These are phyloP conservation scores for Psilocybe sp. DNA, from an alignment of 768 basidiomycete species.

Conservation along the genomic window DNA sequence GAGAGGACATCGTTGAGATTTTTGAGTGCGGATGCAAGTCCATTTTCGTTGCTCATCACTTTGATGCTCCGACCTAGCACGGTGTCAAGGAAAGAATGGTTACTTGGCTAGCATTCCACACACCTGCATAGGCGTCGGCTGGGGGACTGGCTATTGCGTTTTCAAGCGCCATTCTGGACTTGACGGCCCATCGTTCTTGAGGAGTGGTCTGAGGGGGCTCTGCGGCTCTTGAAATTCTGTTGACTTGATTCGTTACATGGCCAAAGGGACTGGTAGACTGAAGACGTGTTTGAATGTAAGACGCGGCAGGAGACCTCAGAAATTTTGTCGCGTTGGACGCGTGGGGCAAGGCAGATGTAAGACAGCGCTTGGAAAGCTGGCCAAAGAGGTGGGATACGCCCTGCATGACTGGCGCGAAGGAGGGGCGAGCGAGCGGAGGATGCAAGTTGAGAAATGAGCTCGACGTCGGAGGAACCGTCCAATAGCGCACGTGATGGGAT, in stretches of 20 bases:
- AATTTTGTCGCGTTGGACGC: not conserved
- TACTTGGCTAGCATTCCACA: slow-evolving; percentile 9
- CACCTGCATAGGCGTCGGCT: slow-evolving; percentile 57
- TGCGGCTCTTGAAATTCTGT: not conserved
- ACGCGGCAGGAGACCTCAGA: not conserved
- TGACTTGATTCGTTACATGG: slow-evolving; percentile 4
- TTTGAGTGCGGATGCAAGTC: slow-evolving; percentile 42
- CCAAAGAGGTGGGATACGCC: slow-evolving; percentile 9
- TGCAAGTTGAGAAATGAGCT: not conserved
- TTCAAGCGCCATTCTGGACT: slow-evolving; percentile 24
- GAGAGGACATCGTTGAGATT: slow-evolving; percentile 48
- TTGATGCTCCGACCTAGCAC: slow-evolving; percentile 58
- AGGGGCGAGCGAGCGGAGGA: not conserved
- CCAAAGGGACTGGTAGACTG: not conserved
- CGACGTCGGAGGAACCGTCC: not conserved
- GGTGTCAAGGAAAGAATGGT: not conserved
- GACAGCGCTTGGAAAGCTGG: not conserved
- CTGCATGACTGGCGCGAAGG: slow-evolving; percentile 12
- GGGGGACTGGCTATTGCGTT: slow-evolving; percentile 25
- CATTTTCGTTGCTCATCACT: slow-evolving; percentile 36
- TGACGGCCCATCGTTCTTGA: slow-evolving; percentile 39
- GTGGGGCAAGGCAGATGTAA: slow-evolving; percentile 2
- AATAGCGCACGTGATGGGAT: slow-evolving; percentile 4
- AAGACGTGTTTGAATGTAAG: slow-evolving; percentile 1
- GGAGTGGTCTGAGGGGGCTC: slow-evolving; percentile 13